These are phyloP conservation scores for Breviolum minutum DNA, from an alignment of 73 alveolate species.

Conservation along the genomic window DNA sequence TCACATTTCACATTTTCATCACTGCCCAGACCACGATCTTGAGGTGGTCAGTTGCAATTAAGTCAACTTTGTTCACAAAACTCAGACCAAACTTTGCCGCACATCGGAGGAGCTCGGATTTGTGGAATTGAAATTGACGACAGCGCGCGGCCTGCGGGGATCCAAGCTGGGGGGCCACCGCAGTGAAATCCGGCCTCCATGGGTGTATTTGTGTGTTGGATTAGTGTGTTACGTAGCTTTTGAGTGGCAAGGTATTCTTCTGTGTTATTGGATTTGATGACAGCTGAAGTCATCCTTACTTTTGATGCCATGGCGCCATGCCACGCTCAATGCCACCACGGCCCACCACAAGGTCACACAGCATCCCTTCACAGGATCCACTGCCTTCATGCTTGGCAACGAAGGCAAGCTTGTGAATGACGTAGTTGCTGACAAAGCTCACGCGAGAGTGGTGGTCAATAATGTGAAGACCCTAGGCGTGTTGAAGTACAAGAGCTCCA, in stretches of 20 bases:
- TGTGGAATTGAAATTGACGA: conserved; percentile 98
- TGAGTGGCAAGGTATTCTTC: too few species aligned
- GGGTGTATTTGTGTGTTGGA: too few species aligned
- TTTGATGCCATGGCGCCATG: neutral
- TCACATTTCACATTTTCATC: too few species aligned
- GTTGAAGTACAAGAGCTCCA: too few species aligned
- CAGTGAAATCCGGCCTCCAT: too few species aligned
- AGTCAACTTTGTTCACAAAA: too few species aligned
- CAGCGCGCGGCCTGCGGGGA: conserved; percentile 97
- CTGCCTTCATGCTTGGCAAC: conserved; percentile 98
- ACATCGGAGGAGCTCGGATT: conserved; percentile 55
- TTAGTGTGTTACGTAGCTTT: too few species aligned
- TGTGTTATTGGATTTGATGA: too few species aligned
- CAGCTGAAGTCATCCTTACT: too few species aligned
- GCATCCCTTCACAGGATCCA: conserved; percentile 80
- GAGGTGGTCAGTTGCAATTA: too few species aligned
- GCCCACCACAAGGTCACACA: conserved; percentile 23
- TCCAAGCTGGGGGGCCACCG: neutral
- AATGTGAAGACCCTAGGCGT: too few species aligned
- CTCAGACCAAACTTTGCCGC: neutral
- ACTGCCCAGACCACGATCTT: too few species aligned
- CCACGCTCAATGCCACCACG: neutral
- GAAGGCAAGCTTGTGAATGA: conserved; percentile 96
- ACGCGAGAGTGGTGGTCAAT: neutral
- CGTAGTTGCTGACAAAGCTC: neutral